Conservation (phyloP, 768 basidiomycete species). For the Russula olivacea region DNA sequence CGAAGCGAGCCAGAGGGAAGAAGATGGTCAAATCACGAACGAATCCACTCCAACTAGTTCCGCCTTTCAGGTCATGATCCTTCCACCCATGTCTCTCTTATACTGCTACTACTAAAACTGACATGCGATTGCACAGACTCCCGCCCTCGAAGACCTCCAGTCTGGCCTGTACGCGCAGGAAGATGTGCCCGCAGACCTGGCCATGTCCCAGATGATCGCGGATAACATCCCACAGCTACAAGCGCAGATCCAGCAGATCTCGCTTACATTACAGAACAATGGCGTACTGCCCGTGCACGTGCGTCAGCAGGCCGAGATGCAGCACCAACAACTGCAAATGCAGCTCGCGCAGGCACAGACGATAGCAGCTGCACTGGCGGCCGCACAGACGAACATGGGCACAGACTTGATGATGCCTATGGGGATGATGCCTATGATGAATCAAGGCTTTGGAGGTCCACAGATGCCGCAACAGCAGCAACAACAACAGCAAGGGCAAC, state of each 20-base stretch:
- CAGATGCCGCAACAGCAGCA: constrained; percentile 22
- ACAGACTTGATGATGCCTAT: constrained; percentile 38
- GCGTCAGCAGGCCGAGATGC: constrained; percentile 76
- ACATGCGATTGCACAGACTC: constrained; percentile 13
- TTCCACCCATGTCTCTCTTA: neutral
- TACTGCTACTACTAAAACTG: neutral
- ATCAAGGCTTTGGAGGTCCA: constrained; percentile 18
- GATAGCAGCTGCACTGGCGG: constrained; percentile 54
- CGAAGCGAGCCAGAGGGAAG: constrained; percentile 69
- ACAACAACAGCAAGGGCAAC: constrained; percentile 37
- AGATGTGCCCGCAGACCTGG: constrained; percentile 58
- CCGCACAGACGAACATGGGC: constrained; percentile 32
- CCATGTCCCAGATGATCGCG: constrained; percentile 64
- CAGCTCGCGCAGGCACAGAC: constrained; percentile 76
- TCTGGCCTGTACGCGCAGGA: constrained; percentile 69
- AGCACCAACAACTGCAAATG: constrained; percentile 73
- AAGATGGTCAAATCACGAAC: constrained; percentile 26
- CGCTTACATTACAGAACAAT: constrained; percentile 69
- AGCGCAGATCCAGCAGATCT: constrained; percentile 77
- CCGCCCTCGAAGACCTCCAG: constrained; percentile 19
- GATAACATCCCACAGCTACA: constrained; percentile 78
- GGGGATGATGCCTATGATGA: constrained; percentile 24
- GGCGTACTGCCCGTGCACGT: constrained; percentile 63
- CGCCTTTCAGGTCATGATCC: constrained; percentile 9
- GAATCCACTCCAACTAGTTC: constrained; percentile 14